Percentiles rank a stretch among this genome's conserved stretches.
Conservation (phyloP, 495 filamentous ascomycete genomes). For the Stereocaulon alpinum region DNA sequence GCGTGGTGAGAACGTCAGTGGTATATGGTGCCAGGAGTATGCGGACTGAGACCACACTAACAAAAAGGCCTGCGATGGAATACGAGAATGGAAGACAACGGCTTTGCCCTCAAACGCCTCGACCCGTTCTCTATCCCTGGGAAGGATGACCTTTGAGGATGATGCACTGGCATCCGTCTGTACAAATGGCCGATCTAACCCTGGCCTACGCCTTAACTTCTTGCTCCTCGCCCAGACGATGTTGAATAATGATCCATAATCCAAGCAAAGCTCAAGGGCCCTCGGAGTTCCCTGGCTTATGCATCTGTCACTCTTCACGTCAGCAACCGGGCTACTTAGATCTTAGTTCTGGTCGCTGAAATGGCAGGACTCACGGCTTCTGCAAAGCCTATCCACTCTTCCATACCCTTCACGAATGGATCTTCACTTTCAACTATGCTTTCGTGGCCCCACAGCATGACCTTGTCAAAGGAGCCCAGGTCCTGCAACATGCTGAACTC, state of each 20-base stretch:
- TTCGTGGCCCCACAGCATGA: constrained; percentile 81
- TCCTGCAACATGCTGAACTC: constrained; percentile 52
- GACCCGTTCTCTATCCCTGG: not conserved
- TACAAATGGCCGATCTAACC: not conserved
- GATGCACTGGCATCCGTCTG: not conserved
- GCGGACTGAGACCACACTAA: not conserved
- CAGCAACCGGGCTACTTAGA: not conserved
- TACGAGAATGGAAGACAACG: not conserved
- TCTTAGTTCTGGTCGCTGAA: not conserved
- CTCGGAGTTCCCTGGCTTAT: constrained; percentile 3
- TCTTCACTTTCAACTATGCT: constrained; percentile 57
- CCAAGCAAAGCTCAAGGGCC: not conserved
- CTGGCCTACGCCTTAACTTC: not conserved
- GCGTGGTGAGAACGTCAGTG: too few species aligned
- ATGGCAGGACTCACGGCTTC: constrained; percentile 36
- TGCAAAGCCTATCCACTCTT: constrained; percentile 79
- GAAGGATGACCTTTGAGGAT: not conserved
- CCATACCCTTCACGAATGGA: constrained; percentile 55
- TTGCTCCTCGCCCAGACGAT: not conserved
- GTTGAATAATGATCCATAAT: not conserved
- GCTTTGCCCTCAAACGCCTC: not conserved
- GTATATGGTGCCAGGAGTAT: not conserved
- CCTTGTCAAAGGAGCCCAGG: constrained; percentile 58
- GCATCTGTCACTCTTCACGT: constrained; percentile 1
- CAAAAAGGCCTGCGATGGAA: too few species aligned